Base-by-base conservation (phyloP, 768 basidiomycete genomes). In the Tylopilus vinaceipallidus region DNA sequence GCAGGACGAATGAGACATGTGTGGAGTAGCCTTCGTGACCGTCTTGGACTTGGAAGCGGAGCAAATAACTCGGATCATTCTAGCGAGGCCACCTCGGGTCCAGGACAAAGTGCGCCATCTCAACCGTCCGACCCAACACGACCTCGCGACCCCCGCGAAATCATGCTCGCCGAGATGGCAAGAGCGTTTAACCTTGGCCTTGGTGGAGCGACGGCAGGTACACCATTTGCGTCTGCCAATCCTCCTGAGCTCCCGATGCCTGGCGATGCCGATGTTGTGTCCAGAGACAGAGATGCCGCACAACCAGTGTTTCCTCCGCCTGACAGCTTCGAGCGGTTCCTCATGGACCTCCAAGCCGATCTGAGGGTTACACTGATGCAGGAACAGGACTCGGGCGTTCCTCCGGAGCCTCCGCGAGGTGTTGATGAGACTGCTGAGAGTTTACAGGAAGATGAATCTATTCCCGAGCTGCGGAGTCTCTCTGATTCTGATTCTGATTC, bases 131-230 rank as follows among this genome's bases (percentile, higher is more conserved):
- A 57, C 3, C 8, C 45, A 32, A 19, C 43, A 26, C 57, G 50
- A 24, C 53, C 58, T 12, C 59, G 58, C 38, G 80, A 87, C 63
- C 79, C 85, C 45, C 66, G 87, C 36, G 83, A 88, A 57, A 68
- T 81, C 39, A 86, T 91, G 78, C 74, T 91, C 41, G 80, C 84
- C 1, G 88, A 91, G 65, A 89, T 90, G 85, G 85, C 86, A 22
- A 74, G 88, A 24, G 88, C 86, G 9, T 86, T 91, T 60, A 86
- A 88, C 57, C 71, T 86, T 39, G 87, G 87, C 5, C 61, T 81
- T 47, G 70, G 63, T 32, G 59, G 60, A 13, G 13, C 64, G n/a
- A 30, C 56, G 36, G 17, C 54, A 19, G 42, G 38, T 22, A 33
- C 54, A 6, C 43, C 49, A 19, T 33, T 56, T 23, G 8, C 43